Conservation (phyloP, 495 filamentous ascomycete genomes). For the Lophiostoma macrostomum region DNA sequence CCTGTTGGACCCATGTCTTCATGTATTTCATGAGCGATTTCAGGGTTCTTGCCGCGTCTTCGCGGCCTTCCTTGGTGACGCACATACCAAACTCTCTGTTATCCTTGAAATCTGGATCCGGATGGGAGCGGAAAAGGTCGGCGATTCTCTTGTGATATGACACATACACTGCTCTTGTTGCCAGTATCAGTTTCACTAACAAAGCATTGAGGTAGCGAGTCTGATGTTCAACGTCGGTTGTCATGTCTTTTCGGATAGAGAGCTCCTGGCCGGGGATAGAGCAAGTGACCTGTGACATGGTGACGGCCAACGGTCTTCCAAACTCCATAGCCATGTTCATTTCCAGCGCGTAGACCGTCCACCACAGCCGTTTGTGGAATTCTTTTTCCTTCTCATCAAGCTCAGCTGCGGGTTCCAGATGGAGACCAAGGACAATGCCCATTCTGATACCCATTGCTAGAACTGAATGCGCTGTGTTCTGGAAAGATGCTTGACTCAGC, state of each 20-base stretch:
- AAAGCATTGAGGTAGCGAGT: conserved; percentile 40
- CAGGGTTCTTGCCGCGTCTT: conserved; percentile 38
- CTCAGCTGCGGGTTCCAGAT: conserved; percentile 45
- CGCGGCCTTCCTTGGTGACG: too few relatives aligned
- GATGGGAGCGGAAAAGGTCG: conserved; percentile 6
- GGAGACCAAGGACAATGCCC: conserved; percentile 53
- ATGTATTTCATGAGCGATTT: conserved; percentile 30
- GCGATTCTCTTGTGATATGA: conserved; percentile 40
- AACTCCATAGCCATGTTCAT: conserved; percentile 52
- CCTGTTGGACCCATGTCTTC: conserved; percentile 38
- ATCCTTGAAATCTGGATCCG: too few relatives aligned
- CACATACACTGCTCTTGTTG: conserved; percentile 41
- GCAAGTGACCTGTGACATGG: conserved; percentile 40
- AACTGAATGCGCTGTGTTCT: conserved; percentile 49
- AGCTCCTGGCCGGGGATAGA: conserved; percentile 37
- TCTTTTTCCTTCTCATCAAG: conserved; percentile 43
- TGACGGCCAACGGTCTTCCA: conserved; percentile 47
- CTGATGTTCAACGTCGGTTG: not conserved
- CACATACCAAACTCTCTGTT: too few relatives aligned
- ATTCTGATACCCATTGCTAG: conserved; percentile 46
- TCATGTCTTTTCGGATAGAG: not conserved
- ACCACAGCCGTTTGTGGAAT: conserved; percentile 52
- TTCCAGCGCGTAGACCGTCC: conserved; percentile 50
- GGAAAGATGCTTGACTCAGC: conserved; percentile 48
- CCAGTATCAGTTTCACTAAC: conserved; percentile 42